Evolutionary conservation across 2,329 filamentous ascomycete species (phyloP), one percentile per base, ranked within the genome.

Genomic region (Escovopsis weberi): DNA sequence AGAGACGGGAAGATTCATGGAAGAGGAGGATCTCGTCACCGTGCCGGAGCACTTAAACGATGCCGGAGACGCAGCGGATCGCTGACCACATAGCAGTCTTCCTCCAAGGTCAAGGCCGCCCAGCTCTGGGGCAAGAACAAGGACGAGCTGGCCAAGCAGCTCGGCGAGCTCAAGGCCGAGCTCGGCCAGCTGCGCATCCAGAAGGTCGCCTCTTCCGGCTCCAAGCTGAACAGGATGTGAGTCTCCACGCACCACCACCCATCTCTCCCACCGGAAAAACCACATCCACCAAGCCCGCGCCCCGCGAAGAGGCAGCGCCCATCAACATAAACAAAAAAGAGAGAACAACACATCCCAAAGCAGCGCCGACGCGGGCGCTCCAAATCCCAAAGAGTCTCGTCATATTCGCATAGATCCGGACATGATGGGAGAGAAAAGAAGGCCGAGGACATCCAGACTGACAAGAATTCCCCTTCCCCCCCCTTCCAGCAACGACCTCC

Each of bases 121-220:
- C 78, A 85, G 74, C 86, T 98, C 70, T 96, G 91, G 91, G 80
- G 79, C 75, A 98, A 98, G 86, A 88, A 78, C 82, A 96, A 96
- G 82, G 86, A 94, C 65, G 93, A 98, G 62, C 78, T 98, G 70
- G 78, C 79, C 66, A 94, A 91, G 79, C 87, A 94, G 71, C 81
- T 95, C 64, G 80, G 80, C 60, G 87, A 94, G 71, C 76, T 94
- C 66, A 94, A 95, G 85, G 80, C 82, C 53, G 93, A 98, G 77
- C 81, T 98, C 58, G 85, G 86, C 64, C 82, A 89, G 74, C 80
- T 98, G 63, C 84, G 91, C 67, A 94, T 94, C 66, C 89, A 95
- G 76, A 96, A 98, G 83, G 88, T 98, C 66, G 77, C 87, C 63
- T 93, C 89, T 60, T 87, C 86, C 58, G 82, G 85, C 63, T 84